phyloP scores from a whole-genome alignment of 106 monocot genomes.

The Posidonia australis region DNA sequence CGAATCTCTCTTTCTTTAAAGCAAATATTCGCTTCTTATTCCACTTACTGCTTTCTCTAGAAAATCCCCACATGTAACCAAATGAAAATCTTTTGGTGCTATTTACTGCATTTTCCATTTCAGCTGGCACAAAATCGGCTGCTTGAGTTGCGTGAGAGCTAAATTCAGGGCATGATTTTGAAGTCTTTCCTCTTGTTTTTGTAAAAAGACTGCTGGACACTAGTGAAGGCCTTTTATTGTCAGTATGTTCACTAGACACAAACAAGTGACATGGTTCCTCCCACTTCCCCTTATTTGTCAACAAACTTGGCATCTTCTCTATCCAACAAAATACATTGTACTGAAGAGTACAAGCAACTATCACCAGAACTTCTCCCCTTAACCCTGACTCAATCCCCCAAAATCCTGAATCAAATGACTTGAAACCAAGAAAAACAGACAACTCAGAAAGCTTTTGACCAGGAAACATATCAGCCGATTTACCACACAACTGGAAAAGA shows the following conservation, averaged over 20 bases:
- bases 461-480: conserved; percentile 74
- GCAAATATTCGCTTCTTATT: conserved; percentile 62
- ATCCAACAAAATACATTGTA: conserved; percentile 93
- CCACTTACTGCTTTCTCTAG: conserved; percentile 88
- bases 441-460: conserved; percentile 48
- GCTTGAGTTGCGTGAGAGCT: conserved; percentile 13
- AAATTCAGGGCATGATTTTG: conserved; percentile 27
- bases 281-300: conserved; percentile 70
- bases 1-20: conserved; percentile 76
- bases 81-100: conserved; percentile 36
- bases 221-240: conserved; percentile 20
- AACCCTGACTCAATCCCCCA: conserved; percentile 92
- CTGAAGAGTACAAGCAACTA: conserved; percentile 82
- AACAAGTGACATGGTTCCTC: conserved; percentile 93
- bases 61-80: conserved; percentile 74
- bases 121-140: conserved; percentile 18
- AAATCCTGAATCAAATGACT: conserved; percentile 66
- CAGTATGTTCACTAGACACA: conserved; percentile 26
- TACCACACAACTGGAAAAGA: conserved; percentile 91
- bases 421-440: conserved; percentile 62
- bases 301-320: conserved; percentile 45
- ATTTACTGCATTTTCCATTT: conserved; percentile 20
- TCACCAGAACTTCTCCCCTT: conserved; percentile 76
- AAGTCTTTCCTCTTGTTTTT: conserved; percentile 7
- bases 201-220: conserved; percentile 20